Evolutionary conservation across 257 asterid species (phyloP).

Genomic region (Plectranthus barbatus): DNA sequence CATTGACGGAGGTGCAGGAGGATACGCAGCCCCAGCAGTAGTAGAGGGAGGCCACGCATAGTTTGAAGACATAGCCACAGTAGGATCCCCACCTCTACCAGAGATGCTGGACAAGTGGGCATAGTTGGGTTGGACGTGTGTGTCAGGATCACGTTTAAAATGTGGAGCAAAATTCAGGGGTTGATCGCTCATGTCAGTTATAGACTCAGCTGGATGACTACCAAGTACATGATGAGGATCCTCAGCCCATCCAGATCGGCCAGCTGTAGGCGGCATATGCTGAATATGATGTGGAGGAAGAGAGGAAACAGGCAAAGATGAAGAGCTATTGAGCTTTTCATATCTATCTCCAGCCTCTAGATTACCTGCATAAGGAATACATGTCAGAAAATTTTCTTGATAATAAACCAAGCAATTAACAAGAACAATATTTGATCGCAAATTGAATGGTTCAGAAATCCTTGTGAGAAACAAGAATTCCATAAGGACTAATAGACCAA

Average conservation of each 20-base stretch:
- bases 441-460: neutral
- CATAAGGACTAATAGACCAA: neutral
- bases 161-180: constrained; percentile 64
- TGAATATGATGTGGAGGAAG: constrained; percentile 40
- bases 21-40: constrained; percentile 46
- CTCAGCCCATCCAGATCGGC: constrained; percentile 43
- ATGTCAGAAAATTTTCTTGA: constrained; percentile 13
- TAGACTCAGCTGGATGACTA: constrained; percentile 34
- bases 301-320: constrained; percentile 35
- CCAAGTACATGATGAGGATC: constrained; percentile 34
- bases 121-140: constrained; percentile 38
- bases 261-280: constrained; percentile 30
- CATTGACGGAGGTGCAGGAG: constrained; percentile 45
- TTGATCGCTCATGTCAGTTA: constrained; percentile 46
- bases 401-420: neutral
- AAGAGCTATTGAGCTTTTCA: constrained; percentile 42
- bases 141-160: constrained; percentile 40
- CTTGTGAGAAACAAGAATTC: neutral
- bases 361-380: constrained; percentile 41
- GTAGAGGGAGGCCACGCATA: constrained; percentile 59
- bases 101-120: constrained; percentile 42
- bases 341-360: constrained; percentile 42
- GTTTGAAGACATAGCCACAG: constrained; percentile 40
- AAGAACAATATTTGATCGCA: neutral
- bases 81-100: constrained; percentile 46